Base-by-base conservation (phyloP, 768 basidiomycete species). In the Suillus clintonianus region DNA sequence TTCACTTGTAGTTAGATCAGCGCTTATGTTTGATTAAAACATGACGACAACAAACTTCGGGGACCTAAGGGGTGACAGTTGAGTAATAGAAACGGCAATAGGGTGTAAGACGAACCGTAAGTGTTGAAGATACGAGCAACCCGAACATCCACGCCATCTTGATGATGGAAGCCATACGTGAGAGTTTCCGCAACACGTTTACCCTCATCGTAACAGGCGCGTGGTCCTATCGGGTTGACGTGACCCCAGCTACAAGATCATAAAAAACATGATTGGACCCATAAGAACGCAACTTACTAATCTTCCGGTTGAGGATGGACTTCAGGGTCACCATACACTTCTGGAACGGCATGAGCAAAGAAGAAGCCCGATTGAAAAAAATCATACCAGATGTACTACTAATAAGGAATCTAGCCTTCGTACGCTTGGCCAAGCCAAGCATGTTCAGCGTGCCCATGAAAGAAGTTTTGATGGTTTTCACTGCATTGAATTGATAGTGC, bases 161-260 rank as follows among this genome's bases (percentile, higher is more conserved):
- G 97, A 63, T 92, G 85, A 67, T 93, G 91, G 83, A 91, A 99
- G 45, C 96, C 96, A 72, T 99, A 99, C 8, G 97, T 96, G 67
- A 99, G 79, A 19, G 97, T 97, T 80, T 99, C 97, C 45, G 97
- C 97, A 43, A 99, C 97, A 70, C 97, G 95, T 81, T 99, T 99
- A 56, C 97, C 97, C 79, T 99, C 97, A 73, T 99, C 97, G 74
- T 99, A 99, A 78, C 97, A 99, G n/a, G 97, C 96, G 65, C 97
- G 92, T 64, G 94, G 93, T 27, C 97, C 97, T 70, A 96, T 97
- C 48, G 95, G 95, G 82, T 99, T 99, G 73, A 99, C 97, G 77
- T 99, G 90, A 54, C 95, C 96, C 95, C 95, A 97, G 77, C 94
- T 95, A 62, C 60, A 62, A 54, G 32, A 65, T 43, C 53, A 58